Evolutionary conservation across 202 grass and related monocot genomes (phyloP).

Genomic region (Zoysia matrella): DNA sequence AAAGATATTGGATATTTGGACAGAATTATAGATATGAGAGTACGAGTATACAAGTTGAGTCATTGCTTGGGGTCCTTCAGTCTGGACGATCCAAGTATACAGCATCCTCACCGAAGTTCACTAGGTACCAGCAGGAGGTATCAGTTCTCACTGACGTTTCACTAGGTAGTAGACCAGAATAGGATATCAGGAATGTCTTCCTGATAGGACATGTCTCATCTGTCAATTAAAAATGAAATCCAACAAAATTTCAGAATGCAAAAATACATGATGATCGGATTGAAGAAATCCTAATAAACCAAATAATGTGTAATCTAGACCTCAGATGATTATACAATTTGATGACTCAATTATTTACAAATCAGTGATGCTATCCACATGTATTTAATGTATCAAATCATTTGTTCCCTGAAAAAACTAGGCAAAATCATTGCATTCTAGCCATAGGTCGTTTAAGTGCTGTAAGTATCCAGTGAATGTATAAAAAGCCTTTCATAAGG

Average conservation of each 20-base stretch:
- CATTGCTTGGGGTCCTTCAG: constrained; percentile 35
- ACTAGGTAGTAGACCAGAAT: constrained; percentile 13
- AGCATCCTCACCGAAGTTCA: not conserved
- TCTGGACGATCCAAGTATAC: not conserved
- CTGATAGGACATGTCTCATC: constrained; percentile 41
- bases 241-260: constrained; percentile 8
- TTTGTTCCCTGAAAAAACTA: not conserved
- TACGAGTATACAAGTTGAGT: constrained; percentile 55
- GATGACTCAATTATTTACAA: not conserved
- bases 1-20: not conserved
- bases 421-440: not conserved
- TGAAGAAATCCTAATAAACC: not conserved
- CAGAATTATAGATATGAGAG: constrained; percentile 42
- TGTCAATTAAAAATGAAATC: constrained; percentile 43
- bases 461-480: constrained; percentile 17
- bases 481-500: not conserved
- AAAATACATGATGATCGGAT: constrained; percentile 12
- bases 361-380: constrained; percentile 16
- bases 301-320: constrained; percentile 7
- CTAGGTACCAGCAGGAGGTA: constrained; percentile 14
- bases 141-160: not conserved
- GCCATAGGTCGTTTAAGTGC: not conserved
- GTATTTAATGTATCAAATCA: constrained; percentile 1
- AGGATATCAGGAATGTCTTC: constrained; percentile 10
- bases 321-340: not conserved